Conservation (phyloP, 1,139 yeast genomes). For the Magnusiomyces magnusii region DNA sequence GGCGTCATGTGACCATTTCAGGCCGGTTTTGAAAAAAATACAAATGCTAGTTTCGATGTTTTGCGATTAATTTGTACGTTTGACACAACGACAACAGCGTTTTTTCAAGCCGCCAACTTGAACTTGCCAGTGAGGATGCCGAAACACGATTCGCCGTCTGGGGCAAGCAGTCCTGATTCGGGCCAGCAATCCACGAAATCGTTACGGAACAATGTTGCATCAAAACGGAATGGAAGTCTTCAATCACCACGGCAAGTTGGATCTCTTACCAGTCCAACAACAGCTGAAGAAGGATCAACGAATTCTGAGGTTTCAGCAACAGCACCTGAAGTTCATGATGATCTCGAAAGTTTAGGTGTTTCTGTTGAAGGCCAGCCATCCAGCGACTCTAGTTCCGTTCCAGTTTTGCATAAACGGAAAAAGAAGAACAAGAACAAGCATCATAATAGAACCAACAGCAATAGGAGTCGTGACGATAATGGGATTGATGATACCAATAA, state of each 20-base stretch:
- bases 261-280: background rate
- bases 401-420: background rate
- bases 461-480: background rate
- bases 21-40: no score
- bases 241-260: background rate
- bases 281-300: background rate
- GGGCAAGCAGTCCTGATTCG: background rate
- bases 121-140: no score
- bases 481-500: background rate
- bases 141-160: no score
- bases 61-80: no score
- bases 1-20: no score
- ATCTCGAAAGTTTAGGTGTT: constrained; percentile 7
- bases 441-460: background rate
- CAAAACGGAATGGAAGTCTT: background rate
- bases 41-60: no score
- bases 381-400: constrained; percentile 9
- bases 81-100: background rate
- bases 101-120: no score
- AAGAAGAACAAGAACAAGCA: background rate
- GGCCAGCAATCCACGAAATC: background rate
- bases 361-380: constrained; percentile 9
- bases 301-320: background rate
- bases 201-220: background rate
- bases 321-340: background rate